Percentiles rank a stretch among this genome's conserved stretches.
These are phyloP conservation scores for Trichophyton simii DNA, from an alignment of 2,329 filamentous ascomycete genomes.

Conservation along the genomic window DNA sequence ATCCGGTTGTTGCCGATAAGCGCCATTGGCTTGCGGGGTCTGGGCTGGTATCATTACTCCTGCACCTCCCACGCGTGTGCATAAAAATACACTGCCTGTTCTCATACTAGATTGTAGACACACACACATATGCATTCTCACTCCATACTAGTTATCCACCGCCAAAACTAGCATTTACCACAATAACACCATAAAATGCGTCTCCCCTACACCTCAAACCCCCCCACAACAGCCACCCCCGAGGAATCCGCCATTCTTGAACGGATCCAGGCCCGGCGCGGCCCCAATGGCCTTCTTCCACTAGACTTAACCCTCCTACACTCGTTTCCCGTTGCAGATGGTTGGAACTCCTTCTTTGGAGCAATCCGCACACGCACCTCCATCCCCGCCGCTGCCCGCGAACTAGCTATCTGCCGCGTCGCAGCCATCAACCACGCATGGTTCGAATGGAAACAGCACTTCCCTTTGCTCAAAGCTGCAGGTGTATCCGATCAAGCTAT, in stretches of 20 bases:
- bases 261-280: conserved; percentile 40
- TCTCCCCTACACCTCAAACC: conserved; percentile 42
- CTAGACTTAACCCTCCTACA: conserved; percentile 44
- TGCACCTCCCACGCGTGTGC: too few species aligned
- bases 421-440: conserved; percentile 68
- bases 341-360: conserved; percentile 47
- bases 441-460: conserved; percentile 77
- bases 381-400: conserved; percentile 45
- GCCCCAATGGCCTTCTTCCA: conserved; percentile 38
- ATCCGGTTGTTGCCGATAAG: too few species aligned
- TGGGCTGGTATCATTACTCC: too few species aligned
- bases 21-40: too few species aligned
- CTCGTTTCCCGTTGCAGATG: conserved; percentile 43
- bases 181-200: conserved; percentile 31
- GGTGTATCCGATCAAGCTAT: conserved; percentile 43
- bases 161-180: too few species aligned
- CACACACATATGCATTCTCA: too few species aligned
- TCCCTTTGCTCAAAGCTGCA: conserved; percentile 52
- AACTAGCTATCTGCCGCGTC: conserved; percentile 69
- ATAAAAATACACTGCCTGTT: too few species aligned
- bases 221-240: conserved; percentile 34
- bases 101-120: too few species aligned
- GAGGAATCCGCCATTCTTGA: conserved; percentile 41
- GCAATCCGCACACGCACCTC: conserved; percentile 43
- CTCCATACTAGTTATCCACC: too few species aligned